Percentiles rank a stretch among this genome's conserved stretches.
These are phyloP conservation scores for Euphorbia peplus DNA, from an alignment of 345 rosid species.

Conservation along the genomic window DNA sequence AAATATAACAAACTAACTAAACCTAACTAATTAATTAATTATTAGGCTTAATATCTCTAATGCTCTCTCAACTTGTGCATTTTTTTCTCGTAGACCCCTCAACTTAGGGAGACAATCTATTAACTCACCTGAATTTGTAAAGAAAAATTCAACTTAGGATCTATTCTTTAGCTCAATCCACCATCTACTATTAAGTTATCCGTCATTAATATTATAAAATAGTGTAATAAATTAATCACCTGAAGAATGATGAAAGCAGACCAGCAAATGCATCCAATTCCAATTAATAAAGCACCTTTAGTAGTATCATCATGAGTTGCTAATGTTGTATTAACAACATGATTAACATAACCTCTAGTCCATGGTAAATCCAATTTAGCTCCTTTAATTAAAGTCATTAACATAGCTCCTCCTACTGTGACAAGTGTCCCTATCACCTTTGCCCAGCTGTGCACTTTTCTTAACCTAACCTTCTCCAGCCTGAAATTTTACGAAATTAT, in stretches of 20 bases:
- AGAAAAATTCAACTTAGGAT: too few relatives aligned
- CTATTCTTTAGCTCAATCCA: too few relatives aligned
- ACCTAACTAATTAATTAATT: neutral
- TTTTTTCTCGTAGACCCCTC: too few relatives aligned
- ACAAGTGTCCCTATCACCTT: conserved; percentile 81
- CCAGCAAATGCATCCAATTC: conserved; percentile 54
- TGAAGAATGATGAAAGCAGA: conserved; percentile 62
- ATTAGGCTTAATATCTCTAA: too few relatives aligned
- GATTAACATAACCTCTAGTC: conserved; percentile 38
- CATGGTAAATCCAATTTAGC: conserved; percentile 61
- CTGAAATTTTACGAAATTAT: conserved; percentile 18
- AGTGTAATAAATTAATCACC: conserved; percentile 28
- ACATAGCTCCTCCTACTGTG: conserved; percentile 87
- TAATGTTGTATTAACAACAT: conserved; percentile 9
- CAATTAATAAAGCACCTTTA: conserved; percentile 54
- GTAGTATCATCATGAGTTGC: conserved; percentile 42
- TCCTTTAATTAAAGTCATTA: conserved; percentile 74
- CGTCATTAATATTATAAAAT: too few relatives aligned
- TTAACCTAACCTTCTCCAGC: conserved; percentile 65
- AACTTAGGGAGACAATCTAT: too few relatives aligned
- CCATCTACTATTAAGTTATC: too few relatives aligned
- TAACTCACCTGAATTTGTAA: too few relatives aligned
- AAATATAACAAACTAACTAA: neutral
- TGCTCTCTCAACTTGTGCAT: too few relatives aligned
- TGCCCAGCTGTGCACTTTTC: conserved; percentile 64